Base-by-base conservation (phyloP, 768 basidiomycete species). In the Obba rivulosa region DNA sequence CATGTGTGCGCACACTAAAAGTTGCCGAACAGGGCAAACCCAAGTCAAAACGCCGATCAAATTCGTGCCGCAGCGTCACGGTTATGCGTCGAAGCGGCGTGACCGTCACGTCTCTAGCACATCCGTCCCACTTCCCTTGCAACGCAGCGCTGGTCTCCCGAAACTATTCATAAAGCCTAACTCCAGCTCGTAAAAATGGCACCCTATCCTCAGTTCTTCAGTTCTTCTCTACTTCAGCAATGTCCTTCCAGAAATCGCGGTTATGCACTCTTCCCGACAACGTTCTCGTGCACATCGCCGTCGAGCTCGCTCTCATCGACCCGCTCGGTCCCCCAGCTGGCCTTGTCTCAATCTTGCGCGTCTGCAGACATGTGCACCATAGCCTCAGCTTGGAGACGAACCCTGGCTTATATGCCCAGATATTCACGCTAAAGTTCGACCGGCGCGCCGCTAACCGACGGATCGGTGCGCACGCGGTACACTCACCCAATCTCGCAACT, bases 341-440 rank as follows among this genome's bases (percentile, higher is more conserved):
- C 5, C 61, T 86, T 41, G 48, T 76, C 13, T 69, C 81, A 0
- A 67, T 88, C 43, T 72, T 78, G 39, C 63, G 63, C 25, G 63
- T 76, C 3, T 80, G 69, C 48, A 66, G 53, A 2, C 47, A 59
- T 39, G 56, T 85, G 17, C 47, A 78, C 57, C 8, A 43, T 24
- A 44, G 55, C 1, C 73, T 84, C 54, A 46, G 49, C 14, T 47
- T 54, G 0, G 55, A 63, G 45, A 42, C 41, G 18, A 63, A 68
- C 42, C 62, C 63, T 7, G 49, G 66, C 20, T 74, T 87, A 44
- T 78, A 76, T 52, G 71, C 79, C 0, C 64, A 69, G 24, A 72
- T 88, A 4, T 87, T 79, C 57, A 66, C 67, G 11, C 48, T 61
- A 59, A 76, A 71, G 58, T 87, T 87, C 67, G 85, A 87, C 61